Conservation (phyloP, 257 asterid species). For the Verbena officinalis region DNA sequence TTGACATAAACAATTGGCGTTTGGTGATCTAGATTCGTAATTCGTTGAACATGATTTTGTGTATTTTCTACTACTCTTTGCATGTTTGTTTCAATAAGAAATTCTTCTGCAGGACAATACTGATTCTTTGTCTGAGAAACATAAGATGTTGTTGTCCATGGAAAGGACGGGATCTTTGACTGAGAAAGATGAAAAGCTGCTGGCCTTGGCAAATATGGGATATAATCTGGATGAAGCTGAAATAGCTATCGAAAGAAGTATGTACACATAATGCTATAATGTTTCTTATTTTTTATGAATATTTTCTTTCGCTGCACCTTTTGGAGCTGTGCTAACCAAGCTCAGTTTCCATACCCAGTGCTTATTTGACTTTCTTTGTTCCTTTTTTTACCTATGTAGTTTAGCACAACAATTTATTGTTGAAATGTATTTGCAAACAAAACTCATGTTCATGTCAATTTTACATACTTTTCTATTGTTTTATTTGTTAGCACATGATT, state of each 20-base stretch:
- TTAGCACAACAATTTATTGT: background rate
- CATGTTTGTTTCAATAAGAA: slow-evolving; percentile 16
- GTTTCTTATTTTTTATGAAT: background rate
- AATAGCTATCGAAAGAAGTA: slow-evolving; percentile 67
- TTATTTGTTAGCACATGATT: background rate
- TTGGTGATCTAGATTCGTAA: slow-evolving; percentile 1
- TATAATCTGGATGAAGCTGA: slow-evolving; percentile 54
- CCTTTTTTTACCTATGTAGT: background rate
- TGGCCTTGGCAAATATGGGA: slow-evolving; percentile 58
- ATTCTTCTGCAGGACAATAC: slow-evolving; percentile 33
- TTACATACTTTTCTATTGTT: slow-evolving; percentile 3
- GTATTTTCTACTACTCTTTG: slow-evolving; percentile 9
- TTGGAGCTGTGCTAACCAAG: background rate
- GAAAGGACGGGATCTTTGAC: slow-evolving; percentile 41
- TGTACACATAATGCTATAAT: slow-evolving; percentile 22
- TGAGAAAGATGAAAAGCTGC: slow-evolving; percentile 44
- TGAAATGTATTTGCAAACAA: background rate
- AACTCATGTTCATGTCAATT: background rate
- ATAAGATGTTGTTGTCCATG: slow-evolving; percentile 41
- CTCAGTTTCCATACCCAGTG: background rate
- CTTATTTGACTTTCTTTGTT: background rate
- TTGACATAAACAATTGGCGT: background rate
- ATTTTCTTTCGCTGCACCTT: slow-evolving; percentile 13
- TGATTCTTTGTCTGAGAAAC: slow-evolving; percentile 39
- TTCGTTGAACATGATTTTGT: slow-evolving; percentile 3